These are phyloP conservation scores for Eucalyptus regnans DNA, from an alignment of 345 rosid genomes.

Conservation along the genomic window DNA sequence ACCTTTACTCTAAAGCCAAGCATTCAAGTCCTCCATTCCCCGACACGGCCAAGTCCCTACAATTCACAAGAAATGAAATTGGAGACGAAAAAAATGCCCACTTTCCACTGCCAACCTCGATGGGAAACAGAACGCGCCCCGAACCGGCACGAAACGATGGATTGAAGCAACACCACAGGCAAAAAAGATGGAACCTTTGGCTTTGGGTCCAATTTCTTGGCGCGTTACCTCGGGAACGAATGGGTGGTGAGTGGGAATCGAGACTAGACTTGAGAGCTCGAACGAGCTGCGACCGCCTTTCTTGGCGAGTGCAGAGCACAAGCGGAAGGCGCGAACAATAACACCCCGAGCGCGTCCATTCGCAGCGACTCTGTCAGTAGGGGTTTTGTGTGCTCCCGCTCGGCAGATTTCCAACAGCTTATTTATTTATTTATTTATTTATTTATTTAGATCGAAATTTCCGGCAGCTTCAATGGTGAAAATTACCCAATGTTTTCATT, in stretches of 20 bases:
- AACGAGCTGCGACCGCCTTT: not conserved
- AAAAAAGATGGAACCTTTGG: not conserved
- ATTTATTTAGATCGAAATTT: too few species aligned
- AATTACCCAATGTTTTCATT: not conserved
- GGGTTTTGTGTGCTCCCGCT: not conserved
- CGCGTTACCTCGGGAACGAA: constrained; percentile 38
- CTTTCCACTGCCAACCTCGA: not conserved
- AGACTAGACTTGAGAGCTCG: constrained; percentile 11
- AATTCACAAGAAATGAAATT: not conserved
- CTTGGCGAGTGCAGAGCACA: not conserved
- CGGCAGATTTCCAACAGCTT: too few species aligned
- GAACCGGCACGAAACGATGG: not conserved
- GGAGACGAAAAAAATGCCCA: not conserved
- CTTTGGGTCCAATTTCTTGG: not conserved
- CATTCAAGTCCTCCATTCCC: not conserved
- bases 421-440: too few species aligned
- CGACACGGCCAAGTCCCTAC: not conserved
- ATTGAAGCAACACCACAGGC: not conserved
- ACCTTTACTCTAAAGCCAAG: not conserved
- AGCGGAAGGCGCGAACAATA: too few species aligned
- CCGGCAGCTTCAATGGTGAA: not conserved
- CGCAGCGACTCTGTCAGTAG: not conserved
- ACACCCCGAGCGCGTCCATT: not conserved
- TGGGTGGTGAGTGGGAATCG: constrained; percentile 7
- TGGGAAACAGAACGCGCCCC: not conserved